phyloP scores from a whole-genome alignment of 129 eudicot species.

The Centella asiatica region DNA sequence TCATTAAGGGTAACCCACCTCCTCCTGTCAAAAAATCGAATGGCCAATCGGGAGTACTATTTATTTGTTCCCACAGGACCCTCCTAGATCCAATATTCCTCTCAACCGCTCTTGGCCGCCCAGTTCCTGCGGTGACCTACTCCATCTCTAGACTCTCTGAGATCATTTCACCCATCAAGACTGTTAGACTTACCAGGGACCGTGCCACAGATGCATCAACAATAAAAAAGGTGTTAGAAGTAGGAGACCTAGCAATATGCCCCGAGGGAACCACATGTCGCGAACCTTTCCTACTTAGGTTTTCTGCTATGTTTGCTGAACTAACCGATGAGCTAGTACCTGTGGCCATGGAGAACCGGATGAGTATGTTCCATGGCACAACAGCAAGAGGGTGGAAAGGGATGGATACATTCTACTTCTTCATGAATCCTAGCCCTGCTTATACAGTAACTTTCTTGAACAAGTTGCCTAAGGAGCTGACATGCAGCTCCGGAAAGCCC shows the following conservation, averaged over 20 bases:
- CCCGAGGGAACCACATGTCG: constrained; percentile 39
- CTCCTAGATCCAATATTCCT: constrained; percentile 27
- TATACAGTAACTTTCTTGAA: constrained; percentile 24
- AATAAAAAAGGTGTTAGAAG: constrained; percentile 14
- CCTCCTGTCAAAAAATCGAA: neutral
- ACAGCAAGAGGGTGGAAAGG: constrained; percentile 35
- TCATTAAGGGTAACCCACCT: constrained; percentile 21
- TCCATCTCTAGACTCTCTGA: constrained; percentile 27
- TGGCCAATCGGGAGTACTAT: constrained; percentile 17
- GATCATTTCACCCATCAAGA: constrained; percentile 21
- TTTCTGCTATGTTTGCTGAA: constrained; percentile 29
- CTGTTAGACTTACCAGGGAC: constrained; percentile 21
- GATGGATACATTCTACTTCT: constrained; percentile 28
- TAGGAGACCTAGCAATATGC: constrained; percentile 28
- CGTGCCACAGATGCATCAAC: constrained; percentile 17
- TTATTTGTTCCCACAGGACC: constrained; percentile 25
- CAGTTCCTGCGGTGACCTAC: constrained; percentile 26
- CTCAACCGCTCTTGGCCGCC: constrained; percentile 23
- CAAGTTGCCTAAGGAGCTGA: constrained; percentile 16
- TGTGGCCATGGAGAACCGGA: constrained; percentile 16
- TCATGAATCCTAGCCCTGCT: constrained; percentile 27
- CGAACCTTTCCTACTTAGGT: constrained; percentile 30
- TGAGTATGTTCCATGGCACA: constrained; percentile 28
- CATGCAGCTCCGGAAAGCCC: constrained; percentile 14
- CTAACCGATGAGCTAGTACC: constrained; percentile 31